phyloP scores from a whole-genome alignment of 2,329 filamentous ascomycete genomes.

The Pseudocercospora cruenta region DNA sequence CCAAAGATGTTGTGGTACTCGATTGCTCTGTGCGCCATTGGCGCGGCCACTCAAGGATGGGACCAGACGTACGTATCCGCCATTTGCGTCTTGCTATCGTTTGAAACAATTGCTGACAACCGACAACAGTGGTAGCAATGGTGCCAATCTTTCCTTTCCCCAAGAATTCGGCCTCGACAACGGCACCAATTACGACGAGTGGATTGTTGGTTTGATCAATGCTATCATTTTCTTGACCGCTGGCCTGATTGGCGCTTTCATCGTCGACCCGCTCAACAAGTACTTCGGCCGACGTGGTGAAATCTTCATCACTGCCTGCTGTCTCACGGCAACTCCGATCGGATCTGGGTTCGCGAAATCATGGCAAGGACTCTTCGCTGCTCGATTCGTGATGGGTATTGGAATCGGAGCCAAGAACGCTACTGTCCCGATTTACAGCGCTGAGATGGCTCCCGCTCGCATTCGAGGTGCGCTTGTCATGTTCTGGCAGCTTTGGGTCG shows the following conservation, averaged over 20 bases:
- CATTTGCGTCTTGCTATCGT: background rate
- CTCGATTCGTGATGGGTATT: conserved; percentile 73
- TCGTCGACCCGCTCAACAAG: conserved; percentile 56
- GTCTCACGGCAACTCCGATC: conserved; percentile 65
- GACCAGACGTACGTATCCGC: conserved; percentile 33
- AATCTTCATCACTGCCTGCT: conserved; percentile 50
- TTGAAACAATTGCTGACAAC: background rate
- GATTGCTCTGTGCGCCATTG: conserved; percentile 51
- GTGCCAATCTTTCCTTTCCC: conserved; percentile 38
- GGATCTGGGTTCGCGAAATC: conserved; percentile 65
- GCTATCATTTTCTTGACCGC: conserved; percentile 57
- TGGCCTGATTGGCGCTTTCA: conserved; percentile 49
- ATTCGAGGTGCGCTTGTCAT: conserved; percentile 72
- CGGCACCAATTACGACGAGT: conserved; percentile 29
- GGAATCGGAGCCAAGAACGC: conserved; percentile 47
- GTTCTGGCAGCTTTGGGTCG: conserved; percentile 69
- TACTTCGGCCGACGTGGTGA: conserved; percentile 44
- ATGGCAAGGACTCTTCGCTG: conserved; percentile 63
- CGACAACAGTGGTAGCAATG: conserved; percentile 31
- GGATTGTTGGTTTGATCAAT: conserved; percentile 51
- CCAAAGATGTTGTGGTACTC: conserved; percentile 67
- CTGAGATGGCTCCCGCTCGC: conserved; percentile 51
- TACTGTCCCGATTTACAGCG: conserved; percentile 50
- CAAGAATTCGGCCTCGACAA: conserved; percentile 35
- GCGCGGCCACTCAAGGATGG: conserved; percentile 40